These are phyloP conservation scores for Umbelopsis vinacea DNA, from an alignment of 192 early-diverging fungal species.

Conservation along the genomic window DNA sequence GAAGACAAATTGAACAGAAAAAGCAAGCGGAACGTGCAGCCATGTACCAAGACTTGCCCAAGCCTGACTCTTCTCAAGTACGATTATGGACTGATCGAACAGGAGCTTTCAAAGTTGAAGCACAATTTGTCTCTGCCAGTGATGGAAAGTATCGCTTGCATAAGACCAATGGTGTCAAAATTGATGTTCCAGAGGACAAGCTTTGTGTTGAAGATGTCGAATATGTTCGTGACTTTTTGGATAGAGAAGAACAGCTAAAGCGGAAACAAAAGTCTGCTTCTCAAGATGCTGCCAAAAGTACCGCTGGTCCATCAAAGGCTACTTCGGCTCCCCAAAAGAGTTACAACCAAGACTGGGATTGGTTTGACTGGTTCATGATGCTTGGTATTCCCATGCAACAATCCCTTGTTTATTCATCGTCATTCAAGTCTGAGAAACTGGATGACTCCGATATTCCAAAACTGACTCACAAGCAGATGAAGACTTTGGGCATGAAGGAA, in stretches of 20 bases:
- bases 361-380: constrained; percentile 92
- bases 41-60: constrained; percentile 24
- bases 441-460: constrained; percentile 80
- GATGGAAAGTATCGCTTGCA: constrained; percentile 93
- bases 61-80: constrained; percentile 32
- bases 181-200: constrained; percentile 90
- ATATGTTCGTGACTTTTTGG: constrained; percentile 37
- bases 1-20: constrained; percentile 35
- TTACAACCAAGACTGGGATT: constrained; percentile 83
- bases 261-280: constrained; percentile 26
- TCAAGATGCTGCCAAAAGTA: constrained; percentile 25
- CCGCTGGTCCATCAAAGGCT: constrained; percentile 28
- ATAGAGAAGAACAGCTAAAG: constrained; percentile 44
- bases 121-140: constrained; percentile 75
- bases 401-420: constrained; percentile 78
- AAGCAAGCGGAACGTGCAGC: neutral
- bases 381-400: constrained; percentile 74
- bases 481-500: constrained; percentile 81
- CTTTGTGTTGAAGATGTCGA: constrained; percentile 66
- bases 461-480: constrained; percentile 75
- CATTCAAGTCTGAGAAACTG: constrained; percentile 87
- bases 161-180: constrained; percentile 94
- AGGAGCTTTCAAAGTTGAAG: constrained; percentile 91
- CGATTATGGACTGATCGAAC: constrained; percentile 94
- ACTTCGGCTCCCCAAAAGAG: constrained; percentile 43